These are phyloP conservation scores for Collybia sp. DNA, from an alignment of 768 basidiomycete genomes.

Conservation along the genomic window DNA sequence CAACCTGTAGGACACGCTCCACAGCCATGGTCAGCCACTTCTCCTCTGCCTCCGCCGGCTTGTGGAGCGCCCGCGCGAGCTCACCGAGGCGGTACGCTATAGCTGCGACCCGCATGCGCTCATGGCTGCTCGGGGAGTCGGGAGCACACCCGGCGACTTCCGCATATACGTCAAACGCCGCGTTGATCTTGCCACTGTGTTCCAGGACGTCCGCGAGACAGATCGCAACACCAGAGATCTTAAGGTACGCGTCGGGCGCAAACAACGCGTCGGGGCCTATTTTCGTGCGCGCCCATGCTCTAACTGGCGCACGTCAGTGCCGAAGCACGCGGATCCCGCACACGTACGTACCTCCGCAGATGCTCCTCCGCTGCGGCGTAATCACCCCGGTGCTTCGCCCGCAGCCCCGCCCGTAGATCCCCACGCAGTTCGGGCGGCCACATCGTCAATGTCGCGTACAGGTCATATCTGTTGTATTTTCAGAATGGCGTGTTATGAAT, in stretches of 20 bases:
- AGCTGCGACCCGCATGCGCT: slow-evolving; percentile 31
- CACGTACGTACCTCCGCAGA: slow-evolving; percentile 44
- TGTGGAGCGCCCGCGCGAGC: slow-evolving; percentile 27
- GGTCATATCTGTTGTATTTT: slow-evolving; percentile 39
- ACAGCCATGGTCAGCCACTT: slow-evolving; percentile 37
- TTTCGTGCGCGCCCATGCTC: slow-evolving; percentile 54
- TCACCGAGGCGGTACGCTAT: slow-evolving; percentile 41
- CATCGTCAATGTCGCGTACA: slow-evolving; percentile 52
- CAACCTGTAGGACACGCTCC: slow-evolving; percentile 33
- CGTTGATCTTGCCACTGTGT: slow-evolving; percentile 24
- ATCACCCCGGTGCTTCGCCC: slow-evolving; percentile 57
- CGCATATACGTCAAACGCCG: slow-evolving; percentile 33
- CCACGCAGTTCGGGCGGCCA: slow-evolving; percentile 63
- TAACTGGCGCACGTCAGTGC: slow-evolving; percentile 19
- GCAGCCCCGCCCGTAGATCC: slow-evolving; percentile 63
- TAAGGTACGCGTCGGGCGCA: slow-evolving; percentile 50
- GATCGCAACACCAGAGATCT: slow-evolving; percentile 63
- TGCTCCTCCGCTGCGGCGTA: slow-evolving; percentile 43
- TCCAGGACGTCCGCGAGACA: slow-evolving; percentile 56
- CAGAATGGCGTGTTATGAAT: slow-evolving; percentile 7
- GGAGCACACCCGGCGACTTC: slow-evolving; percentile 20
- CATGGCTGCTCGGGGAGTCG: slow-evolving; percentile 16
- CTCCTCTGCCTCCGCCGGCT: slow-evolving; percentile 33
- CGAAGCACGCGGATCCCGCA: not conserved
- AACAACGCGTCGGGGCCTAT: slow-evolving; percentile 33